phyloP scores from a whole-genome alignment of 169 alveolate genomes.

The Blepharisma undulans region DNA sequence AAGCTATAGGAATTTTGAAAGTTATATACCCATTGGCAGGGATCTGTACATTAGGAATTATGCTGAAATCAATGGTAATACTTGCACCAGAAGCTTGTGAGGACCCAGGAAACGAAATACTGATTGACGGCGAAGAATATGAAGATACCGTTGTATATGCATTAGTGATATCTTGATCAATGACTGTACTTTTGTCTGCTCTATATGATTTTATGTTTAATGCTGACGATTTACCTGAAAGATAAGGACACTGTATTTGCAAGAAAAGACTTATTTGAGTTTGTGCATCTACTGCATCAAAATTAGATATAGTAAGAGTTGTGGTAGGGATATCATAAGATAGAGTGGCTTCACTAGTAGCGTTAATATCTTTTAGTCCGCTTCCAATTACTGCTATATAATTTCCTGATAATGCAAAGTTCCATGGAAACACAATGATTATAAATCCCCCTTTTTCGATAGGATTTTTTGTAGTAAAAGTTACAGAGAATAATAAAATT shows the following conservation, averaged over 20 bases:
- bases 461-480: constrained; percentile 7
- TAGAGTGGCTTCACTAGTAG: not conserved
- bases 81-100: not conserved
- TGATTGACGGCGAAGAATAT: not conserved
- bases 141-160: not conserved
- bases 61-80: not conserved
- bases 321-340: not conserved
- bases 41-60: not conserved
- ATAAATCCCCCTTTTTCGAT: constrained; percentile 13
- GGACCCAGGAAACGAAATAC: constrained; percentile 7
- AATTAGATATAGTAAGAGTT: constrained; percentile 14
- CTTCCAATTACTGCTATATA: not conserved
- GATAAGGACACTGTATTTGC: not conserved
- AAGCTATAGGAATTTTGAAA: not conserved
- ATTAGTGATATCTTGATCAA: not conserved
- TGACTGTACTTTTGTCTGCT: not conserved
- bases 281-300: not conserved
- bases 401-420: constrained; percentile 22
- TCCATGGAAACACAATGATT: not conserved
- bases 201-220: not conserved
- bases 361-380: not conserved
- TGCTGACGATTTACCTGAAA: constrained; percentile 16
- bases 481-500: not conserved
- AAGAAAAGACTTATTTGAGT: not conserved
- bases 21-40: not conserved